These are phyloP conservation scores for Smittium culicis DNA, from an alignment of 371 early-diverging fungal species.

Conservation along the genomic window DNA sequence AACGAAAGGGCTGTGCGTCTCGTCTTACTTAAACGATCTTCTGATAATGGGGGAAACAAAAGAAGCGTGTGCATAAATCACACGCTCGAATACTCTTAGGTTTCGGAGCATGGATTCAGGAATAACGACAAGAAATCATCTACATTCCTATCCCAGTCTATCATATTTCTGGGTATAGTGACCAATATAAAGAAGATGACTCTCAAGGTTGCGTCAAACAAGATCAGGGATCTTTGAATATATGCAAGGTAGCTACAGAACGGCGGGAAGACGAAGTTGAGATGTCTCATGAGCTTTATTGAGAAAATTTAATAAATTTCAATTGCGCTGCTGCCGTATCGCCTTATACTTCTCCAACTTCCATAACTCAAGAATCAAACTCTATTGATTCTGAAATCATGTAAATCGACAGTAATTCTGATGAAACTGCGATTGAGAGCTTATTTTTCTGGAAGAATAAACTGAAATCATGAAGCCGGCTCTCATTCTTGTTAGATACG, in stretches of 20 bases:
- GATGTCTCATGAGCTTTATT: conserved; percentile 12
- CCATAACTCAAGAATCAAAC: neutral
- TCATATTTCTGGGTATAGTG: conserved; percentile 27
- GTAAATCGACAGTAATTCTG: conserved; percentile 2
- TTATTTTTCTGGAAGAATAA: neutral
- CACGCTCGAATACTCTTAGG: conserved; percentile 17
- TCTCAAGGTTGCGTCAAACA: neutral
- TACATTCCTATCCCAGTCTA: conserved; percentile 25
- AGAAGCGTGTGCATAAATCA: conserved; percentile 12
- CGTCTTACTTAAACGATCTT: conserved; percentile 30
- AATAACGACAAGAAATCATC: conserved; percentile 23
- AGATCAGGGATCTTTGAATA: neutral
- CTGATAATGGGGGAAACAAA: conserved; percentile 15
- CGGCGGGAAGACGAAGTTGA: conserved; percentile 1
- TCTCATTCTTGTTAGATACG: neutral
- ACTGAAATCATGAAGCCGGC: neutral
- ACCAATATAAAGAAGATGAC: conserved; percentile 19
- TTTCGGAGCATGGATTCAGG: conserved; percentile 22
- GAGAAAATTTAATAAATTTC: conserved; percentile 6
- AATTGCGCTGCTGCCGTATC: neutral
- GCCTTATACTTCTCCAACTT: neutral
- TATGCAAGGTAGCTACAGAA: neutral
- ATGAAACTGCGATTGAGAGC: conserved; percentile 5
- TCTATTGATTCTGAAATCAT: neutral
- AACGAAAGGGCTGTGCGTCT: conserved; percentile 22